Evolutionary conservation across 257 asterid species (phyloP), one percentile per base, ranked within the genome.

Genomic region (Haberlea rhodopensis): DNA sequence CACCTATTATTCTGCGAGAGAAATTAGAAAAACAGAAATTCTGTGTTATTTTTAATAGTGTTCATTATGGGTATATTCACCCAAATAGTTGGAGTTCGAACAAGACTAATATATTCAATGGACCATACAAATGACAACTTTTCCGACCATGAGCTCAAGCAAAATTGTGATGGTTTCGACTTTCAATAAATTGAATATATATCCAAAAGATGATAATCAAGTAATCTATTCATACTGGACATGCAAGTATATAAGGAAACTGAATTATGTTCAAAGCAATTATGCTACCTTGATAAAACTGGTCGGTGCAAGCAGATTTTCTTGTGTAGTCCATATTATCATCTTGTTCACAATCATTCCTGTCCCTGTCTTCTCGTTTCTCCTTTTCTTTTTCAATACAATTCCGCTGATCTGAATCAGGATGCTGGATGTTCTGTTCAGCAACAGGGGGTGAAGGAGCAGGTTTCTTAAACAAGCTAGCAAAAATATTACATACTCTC

Each of bases 271-370:
- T 54, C 54, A 71, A 62, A 23, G 56, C 65, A 76, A 56, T 75
- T 66, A 70, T 66, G 76, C 60, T 79, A 89, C 94, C 89, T 79
- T 70, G 84, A 62, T 75, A 82, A 71, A 77, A 78, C 69, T 81
- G 87, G 69, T 10, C 16, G 3, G 45, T 34, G n/a, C n/a, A n/a
- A n/a, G n/a, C n/a, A n/a, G n/a, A n/a, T n/a, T n/a, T n/a, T n/a
- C n/a, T n/a, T n/a, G n/a, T n/a, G n/a, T n/a, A n/a, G n/a, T n/a
- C n/a, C n/a, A n/a, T n/a, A n/a, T n/a, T n/a, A n/a, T n/a, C n/a
- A n/a, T n/a, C n/a, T n/a, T n/a, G n/a, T n/a, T n/a, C n/a, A n/a
- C n/a, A n/a, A n/a, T n/a, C n/a, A n/a, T n/a, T n/a, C n/a, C n/a
- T n/a, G n/a, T n/a, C n/a, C n/a, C n/a, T n/a, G n/a, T n/a, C n/a